These are phyloP conservation scores for Trichosanthes truncata DNA, from an alignment of 306 rosid species.

Conservation along the genomic window DNA sequence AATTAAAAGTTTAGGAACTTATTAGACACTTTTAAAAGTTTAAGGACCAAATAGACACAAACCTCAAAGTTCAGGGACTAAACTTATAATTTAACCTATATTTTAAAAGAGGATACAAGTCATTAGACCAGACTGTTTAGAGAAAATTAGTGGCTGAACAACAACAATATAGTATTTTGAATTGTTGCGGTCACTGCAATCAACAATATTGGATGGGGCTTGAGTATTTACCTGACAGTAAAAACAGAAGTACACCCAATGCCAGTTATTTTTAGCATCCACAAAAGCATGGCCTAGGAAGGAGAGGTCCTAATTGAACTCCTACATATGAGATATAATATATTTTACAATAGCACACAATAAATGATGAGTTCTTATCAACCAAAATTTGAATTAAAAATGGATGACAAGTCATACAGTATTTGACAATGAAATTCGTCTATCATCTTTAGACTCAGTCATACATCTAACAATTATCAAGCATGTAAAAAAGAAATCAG, in stretches of 20 bases:
- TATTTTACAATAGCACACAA: background rate
- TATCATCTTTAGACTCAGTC: no score
- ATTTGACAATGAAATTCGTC: background rate
- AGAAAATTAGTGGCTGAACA: no score
- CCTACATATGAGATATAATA: background rate
- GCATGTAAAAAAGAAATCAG: no score
- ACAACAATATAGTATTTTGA: conserved; percentile 82
- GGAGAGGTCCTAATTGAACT: background rate
- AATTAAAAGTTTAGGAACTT: no score
- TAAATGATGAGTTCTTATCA: background rate
- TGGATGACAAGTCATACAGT: background rate
- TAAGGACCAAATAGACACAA: no score
- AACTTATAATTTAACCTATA: no score
- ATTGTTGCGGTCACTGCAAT: conserved; percentile 67
- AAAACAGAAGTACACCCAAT: background rate
- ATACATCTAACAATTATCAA: no score
- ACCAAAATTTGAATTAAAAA: background rate
- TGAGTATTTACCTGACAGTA: conserved; percentile 60
- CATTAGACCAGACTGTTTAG: no score
- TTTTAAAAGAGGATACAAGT: no score
- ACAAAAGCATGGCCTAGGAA: background rate
- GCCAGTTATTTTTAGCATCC: background rate
- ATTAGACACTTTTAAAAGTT: no score
- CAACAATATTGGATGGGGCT: conserved; percentile 52
- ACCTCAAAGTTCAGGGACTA: no score